These are phyloP conservation scores for Beverwykella pulmonaria DNA, from an alignment of 495 filamentous ascomycete genomes.

Conservation along the genomic window DNA sequence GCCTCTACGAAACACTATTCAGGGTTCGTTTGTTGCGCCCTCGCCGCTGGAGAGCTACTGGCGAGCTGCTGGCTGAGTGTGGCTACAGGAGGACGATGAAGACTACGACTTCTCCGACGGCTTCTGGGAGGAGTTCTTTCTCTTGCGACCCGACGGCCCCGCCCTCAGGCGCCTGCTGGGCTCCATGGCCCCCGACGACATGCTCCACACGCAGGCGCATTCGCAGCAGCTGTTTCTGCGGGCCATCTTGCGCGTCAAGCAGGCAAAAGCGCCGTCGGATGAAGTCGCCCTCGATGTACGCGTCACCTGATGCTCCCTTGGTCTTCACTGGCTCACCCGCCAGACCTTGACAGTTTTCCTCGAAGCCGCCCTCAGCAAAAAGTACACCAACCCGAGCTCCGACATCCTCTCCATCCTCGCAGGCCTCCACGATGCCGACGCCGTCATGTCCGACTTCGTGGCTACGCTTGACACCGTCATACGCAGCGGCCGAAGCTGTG, in stretches of 20 bases:
- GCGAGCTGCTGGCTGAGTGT: constrained; percentile 16
- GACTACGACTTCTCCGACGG: constrained; percentile 74
- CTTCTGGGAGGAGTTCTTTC: constrained; percentile 96
- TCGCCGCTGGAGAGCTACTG: constrained; percentile 11
- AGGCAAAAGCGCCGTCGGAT: constrained; percentile 62
- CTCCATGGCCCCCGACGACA: constrained; percentile 68
- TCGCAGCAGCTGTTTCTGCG: constrained; percentile 77
- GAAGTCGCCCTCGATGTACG: constrained; percentile 86
- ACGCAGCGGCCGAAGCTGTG: constrained; percentile 65
- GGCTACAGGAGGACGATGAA: constrained; percentile 59
- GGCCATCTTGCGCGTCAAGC: constrained; percentile 69
- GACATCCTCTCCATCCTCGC: constrained; percentile 90
- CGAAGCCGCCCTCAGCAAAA: constrained; percentile 76
- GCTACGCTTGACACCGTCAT: constrained; percentile 77
- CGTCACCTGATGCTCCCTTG: not conserved
- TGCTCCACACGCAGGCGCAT: constrained; percentile 75
- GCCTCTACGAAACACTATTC: constrained; percentile 85
- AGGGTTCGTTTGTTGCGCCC: constrained; percentile 55
- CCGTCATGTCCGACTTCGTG: constrained; percentile 86
- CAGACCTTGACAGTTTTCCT: constrained; percentile 92
- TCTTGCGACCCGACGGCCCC: constrained; percentile 73
- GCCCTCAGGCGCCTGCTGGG: constrained; percentile 69
- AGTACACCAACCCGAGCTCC: constrained; percentile 92
- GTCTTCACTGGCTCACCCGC: constrained; percentile 47
- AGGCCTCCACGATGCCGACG: constrained; percentile 84